Base-by-base conservation (phyloP, 768 basidiomycete species). In the Dentipellis fragilis region DNA sequence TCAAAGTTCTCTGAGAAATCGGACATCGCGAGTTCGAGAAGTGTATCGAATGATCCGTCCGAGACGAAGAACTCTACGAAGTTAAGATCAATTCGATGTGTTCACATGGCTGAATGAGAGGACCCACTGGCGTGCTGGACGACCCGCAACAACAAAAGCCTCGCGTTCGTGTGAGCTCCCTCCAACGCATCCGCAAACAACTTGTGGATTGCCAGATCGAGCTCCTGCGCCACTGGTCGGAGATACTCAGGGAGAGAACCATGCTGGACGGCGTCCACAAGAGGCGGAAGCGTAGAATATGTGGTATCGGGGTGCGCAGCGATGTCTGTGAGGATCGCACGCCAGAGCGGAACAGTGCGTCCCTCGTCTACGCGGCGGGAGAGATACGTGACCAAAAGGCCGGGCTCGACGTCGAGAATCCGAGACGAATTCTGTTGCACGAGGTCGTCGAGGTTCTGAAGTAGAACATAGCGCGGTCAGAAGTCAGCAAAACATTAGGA, bases 351-450 rank as follows among this genome's bases (percentile, higher is more conserved):
- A 22, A 66, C 54, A 21, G 70, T 65, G 6, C 59, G 67, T 2
- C 40, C 47, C n/a, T 73, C 65, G 47, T 68, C 64, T 10, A 47
- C 46, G 4, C 80, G 72, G 58, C 77, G 66, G 9, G 67, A 58
- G 21, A 89, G 69, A 59, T 87, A 88, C 0, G 74, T 68, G 2
- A 80, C 66, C 4, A 85, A 65, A 0, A 84, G 68, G 1, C 69
- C 51, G 0, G 78, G 75, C 1, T 75, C 75, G 1, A 67, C 58
- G 4, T 56, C 63, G 53, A 83, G 75, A 66, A 54, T 80, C 67
- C 12, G 66, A 54, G 3, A 61, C 54, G 16, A 80, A 64, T 6
- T 80, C 66, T 3, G 59, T 61, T 58, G 87, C 83, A 10, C 80
- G 63, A 37, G 67, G 66, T 80, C 84, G 58, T 16, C 29, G 14